Evolutionary conservation across 2,329 filamentous ascomycete genomes (phyloP), one percentile per base, ranked within the genome.

Genomic region (Colletotrichum sp.): DNA sequence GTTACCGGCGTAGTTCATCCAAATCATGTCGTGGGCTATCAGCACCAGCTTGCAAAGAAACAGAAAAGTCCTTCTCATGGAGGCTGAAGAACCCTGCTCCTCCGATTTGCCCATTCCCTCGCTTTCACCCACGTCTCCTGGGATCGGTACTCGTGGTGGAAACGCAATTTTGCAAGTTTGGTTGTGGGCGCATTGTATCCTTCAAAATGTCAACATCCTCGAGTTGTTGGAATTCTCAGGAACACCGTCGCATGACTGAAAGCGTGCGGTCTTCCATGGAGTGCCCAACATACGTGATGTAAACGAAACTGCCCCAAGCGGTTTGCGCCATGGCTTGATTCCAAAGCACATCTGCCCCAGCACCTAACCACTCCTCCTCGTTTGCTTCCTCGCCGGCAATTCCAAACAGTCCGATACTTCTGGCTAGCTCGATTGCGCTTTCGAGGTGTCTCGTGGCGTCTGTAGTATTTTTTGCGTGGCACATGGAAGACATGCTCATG

Each of bases 231-330:
- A 18, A 12, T 10, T 18, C 39, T 6, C 39, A 39, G 39, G 18
- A n/a, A 44, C 39, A 44, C 39, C 39, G 39, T 44, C 39, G 39
- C 39, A 44, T 44, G 13, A 44, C 18, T 44, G n/a, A 52, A 39
- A 52, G 2, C 21, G 24, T 28, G 26, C 26, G 26, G 26, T 12
- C 21, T 12, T 57, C 21, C 39, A 44, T 10, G 39, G 39, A 3
- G 18, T n/a, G 8, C 18, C 6, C 7, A 64, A 49, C 72, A 32
- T 71, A 75, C 72, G 72, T 75, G 21, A 75, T 66, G 68, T 71
- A 60, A 9, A 75, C 68, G 30, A 75, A 75, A 21, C 68, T 52
- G 18, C 72, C 72, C 72, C 68, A 75, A 49, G 72, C 72, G 12
- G 68, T 75, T 18, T 75, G 72, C 4, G 68, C 21, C 8, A 36